phyloP scores from a whole-genome alignment of 768 basidiomycete species.

The Phlegmacium glaucopus region DNA sequence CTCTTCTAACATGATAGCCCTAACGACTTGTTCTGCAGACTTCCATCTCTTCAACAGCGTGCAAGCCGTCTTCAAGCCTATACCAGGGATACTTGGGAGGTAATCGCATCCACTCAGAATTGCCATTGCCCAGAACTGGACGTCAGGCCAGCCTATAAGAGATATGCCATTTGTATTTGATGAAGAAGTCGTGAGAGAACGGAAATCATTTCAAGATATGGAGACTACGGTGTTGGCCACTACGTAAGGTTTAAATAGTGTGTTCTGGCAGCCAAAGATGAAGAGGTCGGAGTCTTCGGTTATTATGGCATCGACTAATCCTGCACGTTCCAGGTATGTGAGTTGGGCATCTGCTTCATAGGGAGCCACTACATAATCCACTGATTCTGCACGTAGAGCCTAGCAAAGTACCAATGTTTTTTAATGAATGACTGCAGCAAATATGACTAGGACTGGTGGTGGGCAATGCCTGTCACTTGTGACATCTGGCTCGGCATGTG shows the following conservation, averaged over 20 bases:
- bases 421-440: not conserved
- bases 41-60: slow-evolving; percentile 78
- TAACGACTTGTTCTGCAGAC: slow-evolving; percentile 80
- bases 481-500: too few species aligned
- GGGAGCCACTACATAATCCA: slow-evolving; percentile 90
- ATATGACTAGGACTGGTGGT: not conserved
- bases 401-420: too few species aligned
- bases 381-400: slow-evolving; percentile 80
- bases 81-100: slow-evolving; percentile 82
- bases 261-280: slow-evolving; percentile 91
- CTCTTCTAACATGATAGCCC: slow-evolving; percentile 74
- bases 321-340: slow-evolving; percentile 81
- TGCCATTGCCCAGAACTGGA: slow-evolving; percentile 90
- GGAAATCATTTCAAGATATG: slow-evolving; percentile 69
- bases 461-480: too few species aligned
- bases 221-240: slow-evolving; percentile 59
- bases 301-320: slow-evolving; percentile 85
- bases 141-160: slow-evolving; percentile 85
- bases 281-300: slow-evolving; percentile 98
- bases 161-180: slow-evolving; percentile 61
- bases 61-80: slow-evolving; percentile 94
- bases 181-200: slow-evolving; percentile 42
- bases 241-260: slow-evolving; percentile 90
- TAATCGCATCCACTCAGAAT: slow-evolving; percentile 94
- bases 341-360: slow-evolving; percentile 99